Conservation (phyloP, 2,329 filamentous ascomycete genomes). For the Penicillium sp. region DNA sequence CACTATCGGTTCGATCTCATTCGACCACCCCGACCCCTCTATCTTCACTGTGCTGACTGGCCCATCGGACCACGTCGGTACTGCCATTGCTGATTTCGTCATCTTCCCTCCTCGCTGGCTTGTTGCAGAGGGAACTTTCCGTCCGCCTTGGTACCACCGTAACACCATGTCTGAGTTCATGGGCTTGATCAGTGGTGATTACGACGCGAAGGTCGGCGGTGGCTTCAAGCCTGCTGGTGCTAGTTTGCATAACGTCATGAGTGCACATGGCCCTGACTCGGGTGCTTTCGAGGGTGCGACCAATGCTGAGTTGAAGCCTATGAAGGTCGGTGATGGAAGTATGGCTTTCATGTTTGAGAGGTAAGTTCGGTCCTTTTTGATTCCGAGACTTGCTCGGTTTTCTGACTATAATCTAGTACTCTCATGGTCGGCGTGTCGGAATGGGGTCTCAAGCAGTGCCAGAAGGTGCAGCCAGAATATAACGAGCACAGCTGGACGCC, state of each 20-base stretch:
- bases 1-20: constrained; percentile 69
- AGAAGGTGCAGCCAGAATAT: constrained; percentile 70
- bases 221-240: constrained; percentile 63
- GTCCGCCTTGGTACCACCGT: constrained; percentile 63
- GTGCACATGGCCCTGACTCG: constrained; percentile 62
- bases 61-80: constrained; percentile 57
- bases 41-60: constrained; percentile 70
- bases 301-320: constrained; percentile 54
- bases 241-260: constrained; percentile 69
- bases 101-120: constrained; percentile 66
- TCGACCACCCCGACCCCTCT: constrained; percentile 74
- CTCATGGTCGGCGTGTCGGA: constrained; percentile 71
- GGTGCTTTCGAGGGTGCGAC: constrained; percentile 57
- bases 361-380: constrained; percentile 21
- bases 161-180: constrained; percentile 67
- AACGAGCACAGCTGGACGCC: constrained; percentile 78
- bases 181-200: constrained; percentile 61
- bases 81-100: constrained; percentile 64
- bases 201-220: constrained; percentile 58
- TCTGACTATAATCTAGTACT: constrained; percentile 47
- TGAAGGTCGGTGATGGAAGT: constrained; percentile 59
- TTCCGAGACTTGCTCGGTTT: neutral
- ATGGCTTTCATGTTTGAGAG: constrained; percentile 67
- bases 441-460: constrained; percentile 68
- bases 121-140: constrained; percentile 60